These are phyloP conservation scores for Ehretia macrophylla DNA, from an alignment of 257 asterid genomes.

Conservation along the genomic window DNA sequence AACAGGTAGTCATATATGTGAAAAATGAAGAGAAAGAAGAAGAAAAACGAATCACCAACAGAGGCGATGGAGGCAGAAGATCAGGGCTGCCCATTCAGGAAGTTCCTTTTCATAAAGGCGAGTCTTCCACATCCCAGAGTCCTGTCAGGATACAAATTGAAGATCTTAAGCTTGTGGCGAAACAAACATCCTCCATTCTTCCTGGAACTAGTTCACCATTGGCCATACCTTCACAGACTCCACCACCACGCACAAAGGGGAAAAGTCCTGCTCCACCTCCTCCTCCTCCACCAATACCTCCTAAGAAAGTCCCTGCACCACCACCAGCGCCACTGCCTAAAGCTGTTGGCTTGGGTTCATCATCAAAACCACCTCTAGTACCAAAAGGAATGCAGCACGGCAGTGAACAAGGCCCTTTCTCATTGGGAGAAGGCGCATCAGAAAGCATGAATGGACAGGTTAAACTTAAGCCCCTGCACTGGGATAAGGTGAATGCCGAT, in stretches of 20 bases:
- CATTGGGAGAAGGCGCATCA: conserved; percentile 28
- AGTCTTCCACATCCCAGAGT: conserved; percentile 69
- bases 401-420: conserved; percentile 22
- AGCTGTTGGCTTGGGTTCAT: conserved; percentile 16
- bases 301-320: conserved; percentile 25
- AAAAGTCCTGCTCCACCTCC: conserved; percentile 47
- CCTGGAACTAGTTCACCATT: conserved; percentile 17
- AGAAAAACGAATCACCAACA: conserved; percentile 42
- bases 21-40: conserved; percentile 34
- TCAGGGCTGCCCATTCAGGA: conserved; percentile 44
- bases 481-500: conserved; percentile 89
- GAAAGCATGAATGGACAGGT: conserved; percentile 43
- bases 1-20: conserved; percentile 33
- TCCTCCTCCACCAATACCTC: conserved; percentile 24
- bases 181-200: conserved; percentile 26
- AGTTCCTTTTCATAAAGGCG: conserved; percentile 64
- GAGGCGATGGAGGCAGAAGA: conserved; percentile 21
- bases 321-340: conserved; percentile 45
- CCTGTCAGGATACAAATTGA: conserved; percentile 42
- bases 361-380: conserved; percentile 30
- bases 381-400: conserved; percentile 20
- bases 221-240: conserved; percentile 2
- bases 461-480: conserved; percentile 79
- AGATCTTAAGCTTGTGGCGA: conserved; percentile 30
- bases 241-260: conserved; percentile 17